A percentile compares a stretch with the other conserved stretches of the same genome.
These are phyloP conservation scores for Xylariaceae sp. DNA, from an alignment of 2,329 filamentous ascomycete genomes.

Conservation along the genomic window DNA sequence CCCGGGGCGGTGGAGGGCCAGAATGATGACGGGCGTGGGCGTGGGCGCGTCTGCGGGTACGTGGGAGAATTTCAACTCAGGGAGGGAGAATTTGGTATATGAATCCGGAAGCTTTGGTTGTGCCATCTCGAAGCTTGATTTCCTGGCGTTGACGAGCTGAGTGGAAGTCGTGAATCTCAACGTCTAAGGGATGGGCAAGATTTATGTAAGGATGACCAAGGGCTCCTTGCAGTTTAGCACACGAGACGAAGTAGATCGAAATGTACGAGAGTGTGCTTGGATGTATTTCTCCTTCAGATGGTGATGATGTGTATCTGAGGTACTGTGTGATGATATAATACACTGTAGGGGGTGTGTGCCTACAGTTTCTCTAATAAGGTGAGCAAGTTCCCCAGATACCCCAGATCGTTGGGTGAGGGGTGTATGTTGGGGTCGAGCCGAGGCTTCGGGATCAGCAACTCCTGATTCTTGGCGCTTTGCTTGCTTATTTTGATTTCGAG, in stretches of 20 bases:
- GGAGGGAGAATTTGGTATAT: conserved; percentile 23
- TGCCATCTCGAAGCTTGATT: conserved; percentile 1
- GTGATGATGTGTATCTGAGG: no score
- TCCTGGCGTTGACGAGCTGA: neutral
- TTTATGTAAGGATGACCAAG: no score
- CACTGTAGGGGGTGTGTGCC: no score
- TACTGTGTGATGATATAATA: no score
- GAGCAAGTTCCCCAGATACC: no score
- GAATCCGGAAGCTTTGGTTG: conserved; percentile 1
- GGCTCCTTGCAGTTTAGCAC: no score
- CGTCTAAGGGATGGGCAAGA: no score
- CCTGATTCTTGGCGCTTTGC: neutral
- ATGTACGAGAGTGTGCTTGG: no score
- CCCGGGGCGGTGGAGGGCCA: conserved; percentile 60
- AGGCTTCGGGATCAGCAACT: neutral
- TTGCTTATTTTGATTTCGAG: no score
- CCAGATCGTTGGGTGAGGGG: neutral
- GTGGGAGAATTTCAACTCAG: conserved; percentile 44
- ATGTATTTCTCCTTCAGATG: no score
- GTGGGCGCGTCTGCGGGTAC: conserved; percentile 45
- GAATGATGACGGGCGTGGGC: conserved; percentile 57
- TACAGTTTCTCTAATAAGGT: no score
- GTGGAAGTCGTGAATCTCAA: neutral
- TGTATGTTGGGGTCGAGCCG: neutral
- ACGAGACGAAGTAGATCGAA: no score